phyloP scores from a whole-genome alignment of 2,329 filamentous ascomycete species.

The Arthroderma sp. region DNA sequence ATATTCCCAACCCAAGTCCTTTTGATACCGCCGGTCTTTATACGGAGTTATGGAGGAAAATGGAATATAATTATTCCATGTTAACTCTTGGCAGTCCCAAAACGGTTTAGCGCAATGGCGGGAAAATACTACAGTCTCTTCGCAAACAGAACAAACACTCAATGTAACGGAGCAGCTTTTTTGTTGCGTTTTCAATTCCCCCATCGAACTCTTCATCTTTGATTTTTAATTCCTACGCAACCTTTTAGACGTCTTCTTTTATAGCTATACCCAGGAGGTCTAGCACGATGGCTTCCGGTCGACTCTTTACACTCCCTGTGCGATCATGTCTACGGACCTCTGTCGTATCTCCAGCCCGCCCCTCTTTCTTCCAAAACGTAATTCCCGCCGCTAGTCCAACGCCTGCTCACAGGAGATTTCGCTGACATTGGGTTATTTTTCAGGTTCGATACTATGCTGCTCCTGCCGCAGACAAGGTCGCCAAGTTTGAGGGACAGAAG shows the following conservation, averaged over 20 bases:
- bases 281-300: conserved; percentile 66
- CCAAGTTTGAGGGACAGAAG: conserved; percentile 87
- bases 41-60: too few relatives aligned
- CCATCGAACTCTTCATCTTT: too few relatives aligned
- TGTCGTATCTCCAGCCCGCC: conserved; percentile 33
- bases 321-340: conserved; percentile 66
- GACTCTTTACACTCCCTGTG: conserved; percentile 61
- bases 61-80: too few relatives aligned
- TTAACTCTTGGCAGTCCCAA: too few relatives aligned
- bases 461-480: conserved; percentile 54
- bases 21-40: background rate
- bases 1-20: background rate
- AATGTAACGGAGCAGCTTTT: too few relatives aligned
- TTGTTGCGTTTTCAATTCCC: too few relatives aligned
- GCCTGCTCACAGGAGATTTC: conserved; percentile 6
- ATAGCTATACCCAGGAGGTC: conserved; percentile 5
- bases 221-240: background rate
- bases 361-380: conserved; percentile 45
- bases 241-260: background rate
- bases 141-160: too few relatives aligned
- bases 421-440: conserved; percentile 10
- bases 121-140: too few relatives aligned
- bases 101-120: too few relatives aligned
- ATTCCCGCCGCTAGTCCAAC: conserved; percentile 15
- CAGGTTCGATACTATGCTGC: conserved; percentile 49